Conservation (phyloP, 305 asterid species). For the Fraxinus floribunda region DNA sequence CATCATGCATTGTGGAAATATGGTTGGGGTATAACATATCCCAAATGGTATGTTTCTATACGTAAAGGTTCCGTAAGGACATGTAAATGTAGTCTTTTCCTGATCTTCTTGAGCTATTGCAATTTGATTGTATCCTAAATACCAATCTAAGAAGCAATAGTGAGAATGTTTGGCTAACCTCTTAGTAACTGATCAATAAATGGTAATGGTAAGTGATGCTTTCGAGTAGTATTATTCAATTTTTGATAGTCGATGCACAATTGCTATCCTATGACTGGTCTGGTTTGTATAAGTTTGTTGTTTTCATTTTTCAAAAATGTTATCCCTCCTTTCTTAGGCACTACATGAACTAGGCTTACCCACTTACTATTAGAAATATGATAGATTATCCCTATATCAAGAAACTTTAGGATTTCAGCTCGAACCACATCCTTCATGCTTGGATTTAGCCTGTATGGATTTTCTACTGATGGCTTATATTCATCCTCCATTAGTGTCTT, state of each 20-base stretch:
- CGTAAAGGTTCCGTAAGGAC: neutral
- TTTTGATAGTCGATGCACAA: too few species aligned
- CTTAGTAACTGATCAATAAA: neutral
- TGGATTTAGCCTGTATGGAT: neutral
- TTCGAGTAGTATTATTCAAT: neutral
- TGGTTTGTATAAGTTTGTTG: neutral
- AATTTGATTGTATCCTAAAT: neutral
- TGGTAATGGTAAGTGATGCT: neutral
- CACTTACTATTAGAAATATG: too few species aligned
- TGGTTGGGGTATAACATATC: neutral
- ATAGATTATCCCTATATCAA: neutral
- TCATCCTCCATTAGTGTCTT: neutral
- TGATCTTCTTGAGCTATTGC: neutral
- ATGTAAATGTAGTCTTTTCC: neutral
- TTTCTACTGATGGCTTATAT: neutral
- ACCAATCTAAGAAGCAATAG: neutral
- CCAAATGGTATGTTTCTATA: neutral
- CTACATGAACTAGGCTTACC: too few species aligned
- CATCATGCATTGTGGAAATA: neutral
- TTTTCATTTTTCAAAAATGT: too few species aligned
- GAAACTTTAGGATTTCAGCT: neutral
- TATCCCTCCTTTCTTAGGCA: too few species aligned
- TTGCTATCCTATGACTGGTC: neutral
- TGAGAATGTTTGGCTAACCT: neutral
- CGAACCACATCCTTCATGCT: neutral